These are phyloP conservation scores for Cinnamomum chago DNA, from an alignment of 164 flowering plant species.

Conservation along the genomic window DNA sequence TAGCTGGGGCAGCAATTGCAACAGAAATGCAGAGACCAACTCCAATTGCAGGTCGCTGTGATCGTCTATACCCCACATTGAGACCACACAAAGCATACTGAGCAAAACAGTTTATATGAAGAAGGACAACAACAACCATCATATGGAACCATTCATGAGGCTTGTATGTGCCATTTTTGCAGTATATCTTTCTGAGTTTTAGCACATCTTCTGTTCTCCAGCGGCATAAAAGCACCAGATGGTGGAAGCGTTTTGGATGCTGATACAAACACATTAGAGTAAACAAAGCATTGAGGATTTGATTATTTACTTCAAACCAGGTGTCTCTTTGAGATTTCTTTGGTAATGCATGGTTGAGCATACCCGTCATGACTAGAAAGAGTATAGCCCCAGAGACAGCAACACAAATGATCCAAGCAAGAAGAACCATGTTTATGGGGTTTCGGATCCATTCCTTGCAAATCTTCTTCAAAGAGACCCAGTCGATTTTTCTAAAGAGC, in stretches of 20 bases:
- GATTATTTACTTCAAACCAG: slow-evolving; percentile 95
- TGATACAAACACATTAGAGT: slow-evolving; percentile 91
- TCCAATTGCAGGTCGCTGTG: slow-evolving; percentile 72
- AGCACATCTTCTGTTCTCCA: slow-evolving; percentile 69
- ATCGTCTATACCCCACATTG: slow-evolving; percentile 72
- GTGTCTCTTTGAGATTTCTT: slow-evolving; percentile 59
- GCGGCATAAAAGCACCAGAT: slow-evolving; percentile 61
- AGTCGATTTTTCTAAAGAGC: slow-evolving; percentile 43
- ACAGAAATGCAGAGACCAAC: slow-evolving; percentile 66
- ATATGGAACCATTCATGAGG: slow-evolving; percentile 93
- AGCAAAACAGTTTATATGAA: slow-evolving; percentile 78
- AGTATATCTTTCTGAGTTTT: slow-evolving; percentile 67
- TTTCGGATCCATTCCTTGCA: slow-evolving; percentile 65
- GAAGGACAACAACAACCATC: slow-evolving; percentile 73
- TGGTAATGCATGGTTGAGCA: slow-evolving; percentile 56
- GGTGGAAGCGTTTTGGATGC: slow-evolving; percentile 78
- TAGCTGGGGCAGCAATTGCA: slow-evolving; percentile 76
- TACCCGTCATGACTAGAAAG: slow-evolving; percentile 85
- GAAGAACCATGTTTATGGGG: slow-evolving; percentile 76
- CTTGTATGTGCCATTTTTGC: slow-evolving; percentile 82
- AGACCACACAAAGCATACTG: slow-evolving; percentile 80
- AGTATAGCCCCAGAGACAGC: slow-evolving; percentile 78
- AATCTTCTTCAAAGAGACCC: slow-evolving; percentile 41
- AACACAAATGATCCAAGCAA: slow-evolving; percentile 64
- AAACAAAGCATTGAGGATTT: slow-evolving; percentile 86